Conservation (phyloP, 2,329 filamentous ascomycete species). For the Shiraia sp. region DNA sequence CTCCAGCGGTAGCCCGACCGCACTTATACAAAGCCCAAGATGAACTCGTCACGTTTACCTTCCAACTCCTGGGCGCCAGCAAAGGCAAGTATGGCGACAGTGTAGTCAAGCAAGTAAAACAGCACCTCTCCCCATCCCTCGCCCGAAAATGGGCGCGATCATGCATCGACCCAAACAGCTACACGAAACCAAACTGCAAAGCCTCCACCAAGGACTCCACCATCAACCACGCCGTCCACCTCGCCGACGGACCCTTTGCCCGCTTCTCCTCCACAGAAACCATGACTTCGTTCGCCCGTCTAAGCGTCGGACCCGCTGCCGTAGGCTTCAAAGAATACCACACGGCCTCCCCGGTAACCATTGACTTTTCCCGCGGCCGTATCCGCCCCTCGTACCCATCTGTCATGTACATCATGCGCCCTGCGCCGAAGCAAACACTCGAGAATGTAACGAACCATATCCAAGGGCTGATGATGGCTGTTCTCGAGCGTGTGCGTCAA, state of each 20-base stretch:
- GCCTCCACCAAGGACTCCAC: conserved; percentile 19
- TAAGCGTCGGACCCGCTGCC: conserved; percentile 30
- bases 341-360: conserved; percentile 24
- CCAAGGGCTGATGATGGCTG: conserved; percentile 38
- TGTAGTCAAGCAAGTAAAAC: conserved; percentile 26
- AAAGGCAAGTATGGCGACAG: conserved; percentile 18
- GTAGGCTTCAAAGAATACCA: conserved; percentile 11
- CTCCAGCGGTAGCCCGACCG: conserved; percentile 13
- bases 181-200: conserved; percentile 23
- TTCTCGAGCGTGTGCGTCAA: conserved; percentile 29
- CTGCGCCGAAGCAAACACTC: conserved; percentile 8
- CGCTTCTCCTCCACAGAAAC: conserved; percentile 9
- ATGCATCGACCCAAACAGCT: conserved; percentile 25
- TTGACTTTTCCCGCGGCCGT: conserved; percentile 16
- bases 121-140: conserved; percentile 22
- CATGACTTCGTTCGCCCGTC: conserved; percentile 28
- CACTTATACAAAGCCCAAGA: conserved; percentile 35
- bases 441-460: conserved; percentile 27
- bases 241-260: conserved; percentile 33
- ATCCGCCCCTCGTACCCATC: conserved; percentile 20
- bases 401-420: conserved; percentile 27
- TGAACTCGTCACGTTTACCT: conserved; percentile 32
- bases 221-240: conserved; percentile 30
- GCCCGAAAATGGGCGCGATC: conserved; percentile 27
- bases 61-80: conserved; percentile 29